Percentiles rank a stretch among this genome's conserved stretches.
These are phyloP conservation scores for Chalciporus chontae DNA, from an alignment of 768 basidiomycete genomes.

Conservation along the genomic window DNA sequence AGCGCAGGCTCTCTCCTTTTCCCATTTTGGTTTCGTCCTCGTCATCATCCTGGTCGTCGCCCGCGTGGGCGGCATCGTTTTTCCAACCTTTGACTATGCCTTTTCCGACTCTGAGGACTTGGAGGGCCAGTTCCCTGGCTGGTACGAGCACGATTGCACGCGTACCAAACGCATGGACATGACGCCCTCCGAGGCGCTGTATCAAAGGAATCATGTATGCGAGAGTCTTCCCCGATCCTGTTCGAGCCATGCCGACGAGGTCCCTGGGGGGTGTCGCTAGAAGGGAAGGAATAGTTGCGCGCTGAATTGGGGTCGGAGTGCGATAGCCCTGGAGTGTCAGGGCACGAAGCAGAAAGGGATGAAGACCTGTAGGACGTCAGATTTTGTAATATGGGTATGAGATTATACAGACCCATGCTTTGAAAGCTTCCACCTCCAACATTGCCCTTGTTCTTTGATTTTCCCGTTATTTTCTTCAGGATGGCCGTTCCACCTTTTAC, in stretches of 20 bases:
- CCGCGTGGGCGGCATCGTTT: conserved; percentile 62
- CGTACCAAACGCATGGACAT: conserved; percentile 76
- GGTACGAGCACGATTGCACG: conserved; percentile 88
- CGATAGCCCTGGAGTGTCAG: conserved; percentile 91
- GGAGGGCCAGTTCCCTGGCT: conserved; percentile 89
- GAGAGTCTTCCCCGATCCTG: conserved; percentile 96
- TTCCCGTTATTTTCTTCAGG: conserved; percentile 75
- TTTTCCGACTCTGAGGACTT: conserved; percentile 92
- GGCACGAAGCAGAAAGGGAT: conserved; percentile 78
- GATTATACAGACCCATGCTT: conserved; percentile 73
- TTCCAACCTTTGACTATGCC: conserved; percentile 85
- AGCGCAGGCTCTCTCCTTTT: conserved; percentile 65
- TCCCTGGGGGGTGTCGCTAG: conserved; percentile 83
- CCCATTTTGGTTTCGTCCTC: conserved; percentile 42
- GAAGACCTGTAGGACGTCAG: conserved; percentile 53
- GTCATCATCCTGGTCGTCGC: conserved; percentile 54
- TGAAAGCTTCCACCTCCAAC: conserved; percentile 94
- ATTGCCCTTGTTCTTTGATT: conserved; percentile 69
- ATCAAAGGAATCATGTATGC: conserved; percentile 94
- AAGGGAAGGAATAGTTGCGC: conserved; percentile 81
- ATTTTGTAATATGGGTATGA: neutral
- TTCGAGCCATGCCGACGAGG: conserved; percentile 97
- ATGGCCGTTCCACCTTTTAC: conserved; percentile 72
- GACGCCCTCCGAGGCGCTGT: conserved; percentile 78
- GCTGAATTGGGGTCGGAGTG: conserved; percentile 94